Base-by-base conservation (phyloP, 2,329 filamentous ascomycete species). In the Neopestalotiopsis sp. region DNA sequence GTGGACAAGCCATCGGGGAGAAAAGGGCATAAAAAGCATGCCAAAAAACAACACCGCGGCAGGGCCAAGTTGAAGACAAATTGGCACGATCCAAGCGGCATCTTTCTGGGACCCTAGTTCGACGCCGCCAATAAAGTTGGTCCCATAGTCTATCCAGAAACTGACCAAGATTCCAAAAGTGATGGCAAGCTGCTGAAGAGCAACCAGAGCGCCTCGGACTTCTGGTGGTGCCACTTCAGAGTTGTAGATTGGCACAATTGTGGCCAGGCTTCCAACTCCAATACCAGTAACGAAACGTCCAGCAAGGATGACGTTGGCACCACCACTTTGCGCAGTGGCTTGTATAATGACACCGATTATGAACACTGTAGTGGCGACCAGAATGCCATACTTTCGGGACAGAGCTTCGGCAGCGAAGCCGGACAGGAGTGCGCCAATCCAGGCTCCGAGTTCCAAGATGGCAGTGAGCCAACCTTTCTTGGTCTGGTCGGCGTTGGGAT, bases 1-100 rank as follows among this genome's bases (percentile, higher is more conserved):
- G 77, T 94, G 89, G 9, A 92, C 81, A 1, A 95, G 86, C 92
- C 92, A 94, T 73, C 93, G 86, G 0, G 93, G 93, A 0, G 89
- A 92, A 80, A 92, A 94, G 0, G 92, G 93, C 91, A 95, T 93
- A 81, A 93, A 93, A 12, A 92, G 75, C 87, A 94, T 94, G 49
- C 92, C 92, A 12, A 86, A 74, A 34, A 91, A 88, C 1, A 95
- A 86, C 4, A 94, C 73, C 1, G 90, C 73, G 0, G 91, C 92
- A 0, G 92, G 92, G 0, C 85, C 83, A 3, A 94, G 84, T 74
- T 95, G 93, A 0, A 95, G 83, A 72, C 88, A 90, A 65, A 94
- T 88, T 0, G 93, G 93, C 0, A 93, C 81, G 0, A 93, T 85
- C 93, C 93, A 96, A 0, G 93, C 90, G 0, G 89, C 89, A 72